These are phyloP conservation scores for Zasmidium cellare DNA, from an alignment of 2,329 filamentous ascomycete species.

Conservation along the genomic window DNA sequence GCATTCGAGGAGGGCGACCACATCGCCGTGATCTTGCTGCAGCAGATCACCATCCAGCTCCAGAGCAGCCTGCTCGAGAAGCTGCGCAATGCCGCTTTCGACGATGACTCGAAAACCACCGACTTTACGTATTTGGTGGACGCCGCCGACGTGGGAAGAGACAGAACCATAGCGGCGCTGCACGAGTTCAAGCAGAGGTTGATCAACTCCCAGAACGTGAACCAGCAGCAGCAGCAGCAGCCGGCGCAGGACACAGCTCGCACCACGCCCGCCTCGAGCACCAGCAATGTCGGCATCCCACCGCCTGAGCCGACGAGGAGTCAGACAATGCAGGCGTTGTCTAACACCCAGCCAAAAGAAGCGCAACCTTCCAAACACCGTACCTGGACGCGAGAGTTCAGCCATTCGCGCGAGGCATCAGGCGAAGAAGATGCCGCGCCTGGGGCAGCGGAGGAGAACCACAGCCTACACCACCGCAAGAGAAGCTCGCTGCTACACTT, in stretches of 20 bases:
- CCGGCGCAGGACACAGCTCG: background rate
- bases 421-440: constrained; percentile 27
- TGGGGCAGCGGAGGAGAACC: constrained; percentile 26
- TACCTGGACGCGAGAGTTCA: constrained; percentile 10
- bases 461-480: constrained; percentile 19
- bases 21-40: constrained; percentile 32
- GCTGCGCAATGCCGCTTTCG: constrained; percentile 31
- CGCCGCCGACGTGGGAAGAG: constrained; percentile 31
- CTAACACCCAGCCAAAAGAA: constrained; percentile 5
- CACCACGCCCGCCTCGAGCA: constrained; percentile 17
- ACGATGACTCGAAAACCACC: constrained; percentile 28
- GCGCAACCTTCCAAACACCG: constrained; percentile 1
- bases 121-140: constrained; percentile 33
- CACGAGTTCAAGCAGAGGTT: constrained; percentile 32
- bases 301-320: constrained; percentile 7
- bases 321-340: constrained; percentile 6
- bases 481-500: constrained; percentile 31
- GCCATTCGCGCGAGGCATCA: constrained; percentile 22
- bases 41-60: constrained; percentile 33
- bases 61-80: constrained; percentile 32
- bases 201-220: constrained; percentile 13
- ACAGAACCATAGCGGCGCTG: constrained; percentile 31
- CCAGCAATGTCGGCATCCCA: constrained; percentile 9
- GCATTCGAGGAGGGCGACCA: constrained; percentile 35
- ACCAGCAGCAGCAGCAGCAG: background rate